Evolutionary conservation across 2,329 filamentous ascomycete species (phyloP), one percentile per base, ranked within the genome.

Genomic region (Cadophora luteo-olivacea): DNA sequence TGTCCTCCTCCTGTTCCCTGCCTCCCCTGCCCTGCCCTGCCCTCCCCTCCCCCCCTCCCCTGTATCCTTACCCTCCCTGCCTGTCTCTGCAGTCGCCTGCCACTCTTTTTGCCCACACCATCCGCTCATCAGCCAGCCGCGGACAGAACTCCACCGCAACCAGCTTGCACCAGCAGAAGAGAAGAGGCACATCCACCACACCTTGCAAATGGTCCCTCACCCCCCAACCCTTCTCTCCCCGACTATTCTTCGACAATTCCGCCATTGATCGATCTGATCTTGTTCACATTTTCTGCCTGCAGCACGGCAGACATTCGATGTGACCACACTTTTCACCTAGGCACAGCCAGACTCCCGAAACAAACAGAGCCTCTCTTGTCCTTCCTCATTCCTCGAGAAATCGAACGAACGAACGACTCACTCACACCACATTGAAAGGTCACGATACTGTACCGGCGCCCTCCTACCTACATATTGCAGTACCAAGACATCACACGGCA

Each of bases 281-380:
- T 38, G 38, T 38, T 14, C 55, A 24, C 33, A 38, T 58, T 36
- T 54, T 41, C 55, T 38, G 8, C 32, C 33, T 41, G 36, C 22
- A 38, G n/a, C n/a, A 58, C 11, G 3, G 55, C 55, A 58, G 55
- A 58, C 19, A 58, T 58, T 58, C 55, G 55, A 58, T 58, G 55
- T 25, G 55, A 38, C 55, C 32, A 58, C n/a, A 24, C 55, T 58
- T 19, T 33, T 22, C 19, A 58, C 22, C 22, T 38, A 58, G 33
- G 32, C 33, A 58, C 33, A 41, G 11, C 33, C 32, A 24, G 24
- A 24, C 3, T 22, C 12, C 22, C 14, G 24, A 60, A 25, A 16
- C 29, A 29, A 29, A 29, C 29, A 24, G 8, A 60, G 22, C 14
- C n/a, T n/a, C 57, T 29, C 12, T 45, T 45, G 8, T 33, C 57